Evolutionary conservation across 768 basidiomycete genomes (phyloP).

Genomic region (Lyophyllum shimeji): DNA sequence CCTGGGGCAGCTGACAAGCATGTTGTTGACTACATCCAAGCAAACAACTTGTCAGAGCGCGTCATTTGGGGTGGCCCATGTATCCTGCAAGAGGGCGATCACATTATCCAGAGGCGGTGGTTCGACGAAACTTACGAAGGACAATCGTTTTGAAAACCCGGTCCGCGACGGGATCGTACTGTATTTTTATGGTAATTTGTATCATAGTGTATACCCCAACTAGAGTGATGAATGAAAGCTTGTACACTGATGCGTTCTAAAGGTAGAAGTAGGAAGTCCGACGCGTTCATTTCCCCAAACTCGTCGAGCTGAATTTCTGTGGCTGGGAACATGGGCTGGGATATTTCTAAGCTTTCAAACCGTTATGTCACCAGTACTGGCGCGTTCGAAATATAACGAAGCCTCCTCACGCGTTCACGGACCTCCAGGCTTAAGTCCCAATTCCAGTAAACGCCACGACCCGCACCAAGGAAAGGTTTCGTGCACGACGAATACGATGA

Average conservation of each 20-base stretch:
- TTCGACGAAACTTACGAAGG: constrained; percentile 18
- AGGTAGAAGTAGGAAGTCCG: neutral
- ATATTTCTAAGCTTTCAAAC: too few species aligned
- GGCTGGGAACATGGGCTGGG: too few species aligned
- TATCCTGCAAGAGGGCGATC: constrained; percentile 18
- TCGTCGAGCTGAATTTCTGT: neutral
- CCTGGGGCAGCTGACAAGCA: constrained; percentile 15
- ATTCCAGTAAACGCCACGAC: too few species aligned
- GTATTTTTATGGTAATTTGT: constrained; percentile 8
- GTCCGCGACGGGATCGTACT: neutral
- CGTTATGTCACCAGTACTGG: too few species aligned
- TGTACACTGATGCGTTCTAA: neutral
- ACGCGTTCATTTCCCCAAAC: neutral
- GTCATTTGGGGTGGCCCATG: constrained; percentile 21
- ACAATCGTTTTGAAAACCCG: neutral
- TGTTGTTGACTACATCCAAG: constrained; percentile 15
- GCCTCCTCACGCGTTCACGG: too few species aligned
- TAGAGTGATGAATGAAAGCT: neutral
- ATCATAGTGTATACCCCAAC: neutral
- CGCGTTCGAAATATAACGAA: too few species aligned
- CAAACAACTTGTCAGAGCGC: constrained; percentile 13
- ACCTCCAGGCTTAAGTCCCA: too few species aligned
- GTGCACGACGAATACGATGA: too few species aligned
- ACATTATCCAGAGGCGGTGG: constrained; percentile 14
- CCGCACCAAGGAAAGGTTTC: too few species aligned